phyloP scores from a whole-genome alignment of 75 land plant species.

The Ceratopteris richardii region DNA sequence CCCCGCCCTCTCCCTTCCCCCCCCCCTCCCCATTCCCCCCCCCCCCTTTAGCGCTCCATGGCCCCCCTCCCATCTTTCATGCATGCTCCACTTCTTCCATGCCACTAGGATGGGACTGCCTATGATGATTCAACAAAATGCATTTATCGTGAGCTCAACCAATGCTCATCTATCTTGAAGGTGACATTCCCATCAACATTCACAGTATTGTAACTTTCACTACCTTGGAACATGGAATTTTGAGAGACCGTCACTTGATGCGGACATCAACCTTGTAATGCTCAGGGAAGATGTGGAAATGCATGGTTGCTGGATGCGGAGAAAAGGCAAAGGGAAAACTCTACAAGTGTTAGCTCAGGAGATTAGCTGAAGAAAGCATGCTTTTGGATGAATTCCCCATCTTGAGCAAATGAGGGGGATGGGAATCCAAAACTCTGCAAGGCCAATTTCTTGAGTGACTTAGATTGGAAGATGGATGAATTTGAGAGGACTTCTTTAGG shows the following conservation, averaged over 20 bases:
- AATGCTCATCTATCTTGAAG: constrained; percentile 29
- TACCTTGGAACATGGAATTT: constrained; percentile 27
- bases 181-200: constrained; percentile 37
- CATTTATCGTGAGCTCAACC: constrained; percentile 6
- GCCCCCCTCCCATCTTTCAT: constrained; percentile 6
- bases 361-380: too few relatives aligned
- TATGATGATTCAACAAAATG: constrained; percentile 10
- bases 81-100: constrained; percentile 1
- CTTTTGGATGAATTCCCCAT: too few relatives aligned
- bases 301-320: background rate
- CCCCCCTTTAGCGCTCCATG: too few relatives aligned
- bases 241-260: constrained; percentile 27
- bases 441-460: too few relatives aligned
- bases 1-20: too few relatives aligned
- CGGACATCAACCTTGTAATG: constrained; percentile 25
- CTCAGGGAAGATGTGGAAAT: constrained; percentile 18
- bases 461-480: too few relatives aligned
- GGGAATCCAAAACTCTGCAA: too few relatives aligned
- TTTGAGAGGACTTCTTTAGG: too few relatives aligned
- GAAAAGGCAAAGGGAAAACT: too few relatives aligned
- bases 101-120: constrained; percentile 9
- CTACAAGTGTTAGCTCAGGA: too few relatives aligned
- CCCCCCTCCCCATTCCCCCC: too few relatives aligned
- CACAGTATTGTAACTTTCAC: constrained; percentile 29
- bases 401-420: too few relatives aligned